Evolutionary conservation across 2,329 filamentous ascomycete genomes (phyloP), one percentile per base, ranked within the genome.

Genomic region (Fusarium lateritium): DNA sequence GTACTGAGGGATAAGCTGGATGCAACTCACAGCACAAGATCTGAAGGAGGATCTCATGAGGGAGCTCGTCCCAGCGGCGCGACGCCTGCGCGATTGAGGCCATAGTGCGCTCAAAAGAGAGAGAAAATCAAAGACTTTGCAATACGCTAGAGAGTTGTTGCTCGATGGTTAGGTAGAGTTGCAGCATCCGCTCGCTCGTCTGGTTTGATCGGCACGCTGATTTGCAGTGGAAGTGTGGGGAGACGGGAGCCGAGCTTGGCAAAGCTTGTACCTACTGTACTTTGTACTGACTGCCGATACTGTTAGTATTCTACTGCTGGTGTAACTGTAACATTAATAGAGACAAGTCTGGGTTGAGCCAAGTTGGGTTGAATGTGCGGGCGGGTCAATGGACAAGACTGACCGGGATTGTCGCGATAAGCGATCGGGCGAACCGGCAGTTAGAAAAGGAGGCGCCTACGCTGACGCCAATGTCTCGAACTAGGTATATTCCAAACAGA

Each of bases 21-120:
- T 36, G 39, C 50, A 46, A 68, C 88, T 82, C 81, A 91, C 89
- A 88, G 70, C 84, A 83, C 63, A 91, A 79, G 69, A 92, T 87
- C 73, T 90, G 86, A 65, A 89, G 82, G 59, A 91, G 76, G 66
- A 91, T 86, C 81, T 92, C 89, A 77, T 87, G 83, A 39, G 89
- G 89, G 67, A 92, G 85, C 72, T 82, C 82, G 69, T 88, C 83
- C 77, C 75, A 79, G 56, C 69, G 50, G 34, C 45, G 68, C 56
- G 69, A 65, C 31, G 69, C 61, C 55, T 63, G 66, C 56, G 56
- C 54, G 39, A 44, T 44, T 38, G 63, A 70, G 49, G 71, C 67
- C 78, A 79, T 80, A 57, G 58, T 70, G 67, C 71, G 42, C 52
- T 24, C 34, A 46, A 51, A 19, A 60, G 21, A 4, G 15, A 38